Base-by-base conservation (phyloP, 1,284 basidiomycete species). In the Heterobasidion parviporum region DNA sequence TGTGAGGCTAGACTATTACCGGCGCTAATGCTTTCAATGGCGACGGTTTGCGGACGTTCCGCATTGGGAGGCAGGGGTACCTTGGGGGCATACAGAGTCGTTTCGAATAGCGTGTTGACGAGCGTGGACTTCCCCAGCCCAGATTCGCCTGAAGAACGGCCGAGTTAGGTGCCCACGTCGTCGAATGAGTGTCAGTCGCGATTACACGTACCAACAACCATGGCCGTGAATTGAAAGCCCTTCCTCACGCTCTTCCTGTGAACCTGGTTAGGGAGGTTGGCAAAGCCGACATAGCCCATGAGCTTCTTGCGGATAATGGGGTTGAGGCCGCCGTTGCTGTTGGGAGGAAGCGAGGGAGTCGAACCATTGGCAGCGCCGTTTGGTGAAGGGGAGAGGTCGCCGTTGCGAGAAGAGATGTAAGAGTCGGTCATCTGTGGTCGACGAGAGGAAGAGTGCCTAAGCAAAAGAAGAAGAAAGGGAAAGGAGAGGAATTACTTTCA, bases 51-150 rank as follows among this genome's bases (percentile, higher is more conserved):
- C 44, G 92, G 82, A 56, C 85, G 79, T 71, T 98, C 95, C 43
- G 87, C 82, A 56, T 92, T 85, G 44, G 94, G 94, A 56, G 86
- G 83, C 38, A 88, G 77, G 54, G 89, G 81, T 61, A 89, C 83
- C 73, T 94, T 94, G 59, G 89, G 83, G 54, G 90, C 87, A 72
- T 97, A 96, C 59, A 98, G 87, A 59, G 84, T 83, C 50, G 94
- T 96, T 70, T 96, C 93, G 82, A 98, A 98, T 61, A 98, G 82
- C 16, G 95, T 98, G 75, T 98, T 98, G 71, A 98, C 87, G 68
- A 98, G 82, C 9, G 95, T 98, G 15, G 95, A 98, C 78, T 98
- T 98, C 61, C 95, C 95, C 61, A 98, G 80, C 55, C 95, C 95
- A 53, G 94, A 97, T 77, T 98, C 95, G 74, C 94, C 94, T 97